phyloP scores from a whole-genome alignment of 306 rosid species.

The Begonia masoniana region DNA sequence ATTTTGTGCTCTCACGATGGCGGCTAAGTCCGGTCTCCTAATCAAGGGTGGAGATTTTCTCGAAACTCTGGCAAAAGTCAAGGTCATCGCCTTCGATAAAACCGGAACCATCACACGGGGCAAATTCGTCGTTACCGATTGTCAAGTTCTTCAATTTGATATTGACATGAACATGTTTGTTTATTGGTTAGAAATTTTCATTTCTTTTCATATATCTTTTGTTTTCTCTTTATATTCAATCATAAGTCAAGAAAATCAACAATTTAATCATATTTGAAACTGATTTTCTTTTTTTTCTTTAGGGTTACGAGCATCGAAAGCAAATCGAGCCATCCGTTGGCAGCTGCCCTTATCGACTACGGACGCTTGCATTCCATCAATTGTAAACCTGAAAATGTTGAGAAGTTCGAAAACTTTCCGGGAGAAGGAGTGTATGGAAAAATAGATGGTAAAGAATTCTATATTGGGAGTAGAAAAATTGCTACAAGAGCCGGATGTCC shows the following conservation, averaged over 20 bases:
- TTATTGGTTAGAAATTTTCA: constrained; percentile 41
- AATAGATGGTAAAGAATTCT: constrained; percentile 49
- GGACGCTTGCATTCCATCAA: constrained; percentile 65
- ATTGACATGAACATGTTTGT: constrained; percentile 46
- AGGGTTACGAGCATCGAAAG: constrained; percentile 95
- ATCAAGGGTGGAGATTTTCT: constrained; percentile 89
- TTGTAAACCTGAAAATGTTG: constrained; percentile 69
- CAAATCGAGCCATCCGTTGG: constrained; percentile 97
- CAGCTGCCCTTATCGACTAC: constrained; percentile 59
- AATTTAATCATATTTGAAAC: constrained; percentile 4
- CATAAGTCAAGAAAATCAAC: neutral
- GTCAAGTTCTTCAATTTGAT: constrained; percentile 48
- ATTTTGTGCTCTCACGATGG: constrained; percentile 84
- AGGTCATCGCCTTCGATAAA: constrained; percentile 77
- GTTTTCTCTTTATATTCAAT: too few species aligned
- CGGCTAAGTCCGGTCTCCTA: constrained; percentile 77
- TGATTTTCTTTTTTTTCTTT: constrained; percentile 5
- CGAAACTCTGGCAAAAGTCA: constrained; percentile 63
- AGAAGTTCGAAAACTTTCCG: constrained; percentile 59
- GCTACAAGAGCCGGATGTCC: constrained; percentile 47
- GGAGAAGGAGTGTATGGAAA: constrained; percentile 84
- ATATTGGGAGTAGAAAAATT: constrained; percentile 65
- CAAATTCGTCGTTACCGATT: constrained; percentile 61
- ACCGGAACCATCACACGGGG: constrained; percentile 93
- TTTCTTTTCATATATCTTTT: neutral